Conservation (phyloP, 257 asterid species). For the Ilex aquifolium region DNA sequence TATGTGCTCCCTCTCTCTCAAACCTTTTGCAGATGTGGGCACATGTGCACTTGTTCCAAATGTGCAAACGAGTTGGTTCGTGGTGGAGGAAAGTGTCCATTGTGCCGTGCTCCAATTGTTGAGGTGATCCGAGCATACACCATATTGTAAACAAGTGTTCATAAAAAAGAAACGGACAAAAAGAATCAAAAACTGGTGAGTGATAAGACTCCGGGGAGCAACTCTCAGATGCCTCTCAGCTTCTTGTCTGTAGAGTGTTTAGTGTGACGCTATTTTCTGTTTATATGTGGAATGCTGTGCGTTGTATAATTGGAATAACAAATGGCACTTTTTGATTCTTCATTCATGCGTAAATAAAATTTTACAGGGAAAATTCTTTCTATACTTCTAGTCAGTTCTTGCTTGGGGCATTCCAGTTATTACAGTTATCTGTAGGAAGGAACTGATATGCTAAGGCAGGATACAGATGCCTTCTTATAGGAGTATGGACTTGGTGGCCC, state of each 20-base stretch:
- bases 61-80: constrained; percentile 85
- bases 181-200: constrained; percentile 7
- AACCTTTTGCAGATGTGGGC: constrained; percentile 67
- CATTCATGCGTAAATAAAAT: constrained; percentile 56
- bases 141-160: constrained; percentile 45
- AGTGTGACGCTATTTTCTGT: constrained; percentile 22
- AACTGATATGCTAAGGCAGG: no score
- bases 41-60: constrained; percentile 91
- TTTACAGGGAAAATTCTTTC: constrained; percentile 12
- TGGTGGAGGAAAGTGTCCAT: constrained; percentile 90
- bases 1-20: not conserved
- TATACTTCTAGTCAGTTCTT: no score
- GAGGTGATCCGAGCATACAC: constrained; percentile 97
- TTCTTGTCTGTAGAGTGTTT: constrained; percentile 31
- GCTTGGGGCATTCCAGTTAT: no score
- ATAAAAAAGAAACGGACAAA: constrained; percentile 18
- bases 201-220: constrained; percentile 30
- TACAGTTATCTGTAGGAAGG: no score
- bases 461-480: no score
- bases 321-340: constrained; percentile 33
- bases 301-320: constrained; percentile 33
- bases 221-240: constrained; percentile 22
- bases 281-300: constrained; percentile 29
- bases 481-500: no score
- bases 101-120: constrained; percentile 88